These are phyloP conservation scores for Thalassiosira mediterranea DNA, from an alignment of 352 stramenopile species.

Conservation along the genomic window DNA sequence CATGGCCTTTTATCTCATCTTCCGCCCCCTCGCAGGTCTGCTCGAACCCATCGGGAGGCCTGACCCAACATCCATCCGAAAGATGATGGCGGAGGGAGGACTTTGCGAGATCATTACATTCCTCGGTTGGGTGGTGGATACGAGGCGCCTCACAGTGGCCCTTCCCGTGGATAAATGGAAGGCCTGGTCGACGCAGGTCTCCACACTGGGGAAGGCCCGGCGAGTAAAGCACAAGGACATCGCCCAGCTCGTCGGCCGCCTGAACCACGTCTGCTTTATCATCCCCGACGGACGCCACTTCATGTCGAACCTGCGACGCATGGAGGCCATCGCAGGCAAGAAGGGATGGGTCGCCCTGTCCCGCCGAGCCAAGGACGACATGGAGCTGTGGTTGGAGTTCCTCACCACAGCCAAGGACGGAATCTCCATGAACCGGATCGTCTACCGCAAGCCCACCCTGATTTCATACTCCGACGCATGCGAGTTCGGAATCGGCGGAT, in stretches of 20 bases:
- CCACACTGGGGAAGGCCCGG: neutral
- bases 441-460: conserved; percentile 20
- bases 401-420: neutral
- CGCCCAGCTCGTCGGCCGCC: neutral
- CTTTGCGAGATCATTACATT: conserved; percentile 15
- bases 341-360: neutral
- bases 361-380: neutral
- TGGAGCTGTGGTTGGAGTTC: conserved; percentile 25
- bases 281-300: neutral
- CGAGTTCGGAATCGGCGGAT: conserved; percentile 26
- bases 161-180: conserved; percentile 18
- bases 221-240: neutral
- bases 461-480: neutral
- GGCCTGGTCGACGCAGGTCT: conserved; percentile 3
- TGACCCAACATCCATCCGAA: conserved; percentile 6
- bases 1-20: conserved; percentile 10
- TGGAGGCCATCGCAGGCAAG: neutral
- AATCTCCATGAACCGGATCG: conserved; percentile 33
- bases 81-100: conserved; percentile 8
- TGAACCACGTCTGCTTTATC: conserved; percentile 7
- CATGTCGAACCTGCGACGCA: conserved; percentile 1
- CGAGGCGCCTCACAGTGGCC: conserved; percentile 8
- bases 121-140: conserved; percentile 21
- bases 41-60: conserved; percentile 9
- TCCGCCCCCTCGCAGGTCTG: neutral